Evolutionary conservation across 2,329 filamentous ascomycete genomes (phyloP).

Genomic region (Pezicula radicicola): DNA sequence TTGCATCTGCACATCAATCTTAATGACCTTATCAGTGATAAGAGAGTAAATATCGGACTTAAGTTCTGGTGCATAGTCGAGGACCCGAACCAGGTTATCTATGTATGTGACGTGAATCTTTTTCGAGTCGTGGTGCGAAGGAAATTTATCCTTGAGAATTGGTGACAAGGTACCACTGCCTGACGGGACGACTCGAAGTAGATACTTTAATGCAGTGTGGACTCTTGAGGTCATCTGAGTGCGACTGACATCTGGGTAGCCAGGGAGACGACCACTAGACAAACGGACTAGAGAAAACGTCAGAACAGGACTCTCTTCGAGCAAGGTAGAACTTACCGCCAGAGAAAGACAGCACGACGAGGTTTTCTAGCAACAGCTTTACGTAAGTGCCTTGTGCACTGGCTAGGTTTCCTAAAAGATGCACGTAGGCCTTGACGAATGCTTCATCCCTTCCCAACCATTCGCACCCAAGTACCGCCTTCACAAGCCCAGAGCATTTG

Average conservation of each 20-base stretch:
- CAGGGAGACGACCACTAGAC: conserved; percentile 27
- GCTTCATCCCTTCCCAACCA: conserved; percentile 64
- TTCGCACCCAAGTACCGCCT: conserved; percentile 54
- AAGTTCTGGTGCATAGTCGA: conserved; percentile 74
- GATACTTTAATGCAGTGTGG: conserved; percentile 71
- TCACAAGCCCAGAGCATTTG: conserved; percentile 56
- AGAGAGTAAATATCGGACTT: conserved; percentile 78
- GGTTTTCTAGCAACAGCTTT: conserved; percentile 69
- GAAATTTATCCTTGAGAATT: conserved; percentile 67
- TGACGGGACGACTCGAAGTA: conserved; percentile 79
- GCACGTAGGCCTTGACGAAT: conserved; percentile 65
- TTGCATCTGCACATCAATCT: conserved; percentile 94
- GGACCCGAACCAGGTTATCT: conserved; percentile 75
- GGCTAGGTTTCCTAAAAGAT: conserved; percentile 69
- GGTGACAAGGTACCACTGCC: conserved; percentile 68
- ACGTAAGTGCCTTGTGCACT: conserved; percentile 82
- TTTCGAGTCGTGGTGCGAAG: conserved; percentile 72
- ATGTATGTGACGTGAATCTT: conserved; percentile 85
- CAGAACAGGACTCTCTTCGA: conserved; percentile 32
- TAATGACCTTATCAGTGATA: conserved; percentile 82
- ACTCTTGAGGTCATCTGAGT: conserved; percentile 66
- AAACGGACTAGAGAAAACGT: conserved; percentile 32
- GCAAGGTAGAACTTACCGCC: conserved; percentile 35
- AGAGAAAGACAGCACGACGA: conserved; percentile 71
- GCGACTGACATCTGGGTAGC: conserved; percentile 59